Base-by-base conservation (phyloP, 116 monocot genomes). In the Phalaenopsis hybrid region DNA sequence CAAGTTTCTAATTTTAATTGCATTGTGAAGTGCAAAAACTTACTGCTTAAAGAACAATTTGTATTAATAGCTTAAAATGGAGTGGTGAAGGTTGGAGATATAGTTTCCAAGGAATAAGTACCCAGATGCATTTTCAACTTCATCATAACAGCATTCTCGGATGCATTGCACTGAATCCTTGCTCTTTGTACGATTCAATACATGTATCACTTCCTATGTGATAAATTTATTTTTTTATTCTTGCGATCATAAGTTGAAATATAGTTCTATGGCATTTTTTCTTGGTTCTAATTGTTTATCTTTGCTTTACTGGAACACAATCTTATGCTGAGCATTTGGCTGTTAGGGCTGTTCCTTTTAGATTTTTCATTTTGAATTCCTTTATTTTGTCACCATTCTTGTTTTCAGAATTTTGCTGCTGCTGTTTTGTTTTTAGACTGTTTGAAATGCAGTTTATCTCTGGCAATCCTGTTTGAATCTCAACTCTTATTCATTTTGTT, bases 301-400 rank as follows among this genome's bases (percentile, higher is more conserved):
- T 16, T 72, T 72, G 72, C 21, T 37, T 72, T 72, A 37, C 34
- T 72, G 37, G 72, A 12, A 34, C 37, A 72, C 2, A 72, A 25
- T 23, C 34, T 72, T 31, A 31, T 37, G 16, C 15, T 37, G 10
- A 15, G 10, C 34, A 34, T 37, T 3, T 72, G 31, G 12, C n/a
- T 46, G 46, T 21, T 45, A 44, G 6, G n/a, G 45, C 17, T 46
- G 7, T 44, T 33, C 37, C 13, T 84, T 37, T 8, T 21, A 52
- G 33, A 52, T 17, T 70, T n/a, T 37, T 21, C 1, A 6, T 74
- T 43, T 74, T 4, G 15, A 23, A 69, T 15, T 45, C 34, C 57
- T 79, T 17, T 79, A 1, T 59, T 84, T 67, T 51, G 65, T 44
- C 23, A 78, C 23, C 57, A 12, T 79, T 59, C 41, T 67, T 80